Base-by-base conservation (phyloP, 352 stramenopile species). In the Globisporangium lucens region DNA sequence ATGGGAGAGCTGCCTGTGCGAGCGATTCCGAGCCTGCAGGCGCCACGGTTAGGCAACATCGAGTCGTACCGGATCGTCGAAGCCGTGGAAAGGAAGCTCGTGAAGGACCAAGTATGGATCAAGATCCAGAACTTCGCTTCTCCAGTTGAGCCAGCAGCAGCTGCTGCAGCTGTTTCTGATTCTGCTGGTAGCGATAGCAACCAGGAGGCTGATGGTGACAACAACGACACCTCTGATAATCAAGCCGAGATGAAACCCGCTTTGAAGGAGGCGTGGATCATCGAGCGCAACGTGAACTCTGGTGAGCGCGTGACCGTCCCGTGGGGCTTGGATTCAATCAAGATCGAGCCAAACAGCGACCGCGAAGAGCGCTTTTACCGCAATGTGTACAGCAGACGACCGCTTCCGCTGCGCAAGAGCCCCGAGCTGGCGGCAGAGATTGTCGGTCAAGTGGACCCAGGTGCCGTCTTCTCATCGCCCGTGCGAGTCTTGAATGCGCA, bases 51-150 rank as follows among this genome's bases (percentile, higher is more conserved):
- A 38, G 82, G 82, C 55, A 82, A 75, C 51, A 53, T 91, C 1
- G 77, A 85, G 56, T 79, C 64, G 43, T 91, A 84, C 65, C 77
- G 75, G 20, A 78, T 93, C 43, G 77, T 89, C 13, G 69, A 73
- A 22, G 78, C 80, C 0, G 67, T 90, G 38, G 83, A 90, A 53
- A 79, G 85, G 12, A 91, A 90, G 51, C 70, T 91, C 20, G 73
- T 93, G 15, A 89, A 93, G 66, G 83, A 93, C 61, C 82, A 87
- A 4, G 74, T 91, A 17, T 93, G 85, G 85, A 61, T 93, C 15
- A 79, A 75, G 13, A 84, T 89, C 41, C 61, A 76, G 36, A 41
- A 49, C 12, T 68, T 59, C 70, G 33, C 49, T 71, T 46, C 69
- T 72, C 47, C 33, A 46, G 58, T 43, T 30, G 66, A 47, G 4